phyloP scores from a whole-genome alignment of 1,284 basidiomycete species.

The Leccinum subfulvum region DNA sequence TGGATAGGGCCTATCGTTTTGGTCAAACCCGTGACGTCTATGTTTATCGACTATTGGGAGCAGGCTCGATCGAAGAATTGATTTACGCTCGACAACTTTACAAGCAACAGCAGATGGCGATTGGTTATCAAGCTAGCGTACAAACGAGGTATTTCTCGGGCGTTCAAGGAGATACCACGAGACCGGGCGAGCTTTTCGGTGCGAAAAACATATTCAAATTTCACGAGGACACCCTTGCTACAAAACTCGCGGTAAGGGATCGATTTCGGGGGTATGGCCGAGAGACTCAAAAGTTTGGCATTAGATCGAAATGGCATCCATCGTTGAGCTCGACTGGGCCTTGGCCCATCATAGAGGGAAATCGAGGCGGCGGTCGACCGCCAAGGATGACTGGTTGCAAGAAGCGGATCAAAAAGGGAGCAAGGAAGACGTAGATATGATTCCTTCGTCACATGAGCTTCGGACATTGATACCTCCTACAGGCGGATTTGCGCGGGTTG shows the following conservation, averaged over 20 bases:
- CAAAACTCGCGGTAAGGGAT: constrained; percentile 62
- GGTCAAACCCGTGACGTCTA: constrained; percentile 86
- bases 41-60: constrained; percentile 82
- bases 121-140: constrained; percentile 78
- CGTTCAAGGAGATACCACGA: constrained; percentile 70
- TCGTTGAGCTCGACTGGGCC: constrained; percentile 76
- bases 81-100: constrained; percentile 86
- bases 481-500: constrained; percentile 62
- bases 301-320: constrained; percentile 73
- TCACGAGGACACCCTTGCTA: constrained; percentile 70
- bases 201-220: constrained; percentile 79
- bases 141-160: constrained; percentile 83
- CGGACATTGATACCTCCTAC: constrained; percentile 1
- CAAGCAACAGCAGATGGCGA: constrained; percentile 88
- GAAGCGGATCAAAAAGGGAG: constrained; percentile 52
- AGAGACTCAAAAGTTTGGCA: background rate
- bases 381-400: constrained; percentile 39
- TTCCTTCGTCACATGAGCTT: background rate
- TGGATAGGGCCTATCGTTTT: constrained; percentile 87
- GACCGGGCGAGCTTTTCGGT: constrained; percentile 81
- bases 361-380: constrained; percentile 39
- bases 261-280: background rate
- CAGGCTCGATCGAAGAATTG: constrained; percentile 83
- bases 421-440: constrained; percentile 51
- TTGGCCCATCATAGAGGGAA: constrained; percentile 59